phyloP scores from a whole-genome alignment of 2,329 filamentous ascomycete genomes.

The Phyllosticta citrichinensis region DNA sequence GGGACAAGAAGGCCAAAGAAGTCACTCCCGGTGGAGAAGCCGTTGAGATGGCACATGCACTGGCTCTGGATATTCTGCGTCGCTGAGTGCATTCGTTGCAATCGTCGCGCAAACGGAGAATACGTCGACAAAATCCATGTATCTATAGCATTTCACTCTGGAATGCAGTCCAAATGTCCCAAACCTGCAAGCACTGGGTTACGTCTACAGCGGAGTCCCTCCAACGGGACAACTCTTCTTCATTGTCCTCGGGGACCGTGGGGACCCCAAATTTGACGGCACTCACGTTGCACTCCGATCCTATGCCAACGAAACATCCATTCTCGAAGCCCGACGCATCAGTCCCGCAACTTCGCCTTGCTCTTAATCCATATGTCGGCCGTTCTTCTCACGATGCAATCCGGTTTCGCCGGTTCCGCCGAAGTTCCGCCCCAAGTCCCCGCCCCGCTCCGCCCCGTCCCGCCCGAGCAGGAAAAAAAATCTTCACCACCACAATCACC shows the following conservation, averaged over 20 bases:
- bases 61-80: conserved; percentile 17
- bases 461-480: background rate
- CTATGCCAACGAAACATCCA: too few relatives aligned
- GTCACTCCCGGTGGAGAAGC: conserved; percentile 18
- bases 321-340: too few relatives aligned
- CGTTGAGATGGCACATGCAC: conserved; percentile 21
- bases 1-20: conserved; percentile 24
- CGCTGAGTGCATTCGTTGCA: background rate
- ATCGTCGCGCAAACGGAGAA: background rate
- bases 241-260: too few relatives aligned
- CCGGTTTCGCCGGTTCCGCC: background rate
- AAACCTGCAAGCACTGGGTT: too few relatives aligned
- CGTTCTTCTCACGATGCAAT: background rate
- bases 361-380: background rate
- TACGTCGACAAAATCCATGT: background rate
- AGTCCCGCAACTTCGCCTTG: too few relatives aligned
- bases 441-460: background rate
- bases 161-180: too few relatives aligned
- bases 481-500: background rate
- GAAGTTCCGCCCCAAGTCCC: background rate
- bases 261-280: too few relatives aligned
- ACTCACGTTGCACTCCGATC: too few relatives aligned
- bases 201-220: too few relatives aligned
- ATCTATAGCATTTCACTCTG: too few relatives aligned
- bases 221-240: too few relatives aligned